Evolutionary conservation across 1,284 basidiomycete species (phyloP), one percentile per base, ranked within the genome.

Genomic region (Moesziomyces parantarcticus): DNA sequence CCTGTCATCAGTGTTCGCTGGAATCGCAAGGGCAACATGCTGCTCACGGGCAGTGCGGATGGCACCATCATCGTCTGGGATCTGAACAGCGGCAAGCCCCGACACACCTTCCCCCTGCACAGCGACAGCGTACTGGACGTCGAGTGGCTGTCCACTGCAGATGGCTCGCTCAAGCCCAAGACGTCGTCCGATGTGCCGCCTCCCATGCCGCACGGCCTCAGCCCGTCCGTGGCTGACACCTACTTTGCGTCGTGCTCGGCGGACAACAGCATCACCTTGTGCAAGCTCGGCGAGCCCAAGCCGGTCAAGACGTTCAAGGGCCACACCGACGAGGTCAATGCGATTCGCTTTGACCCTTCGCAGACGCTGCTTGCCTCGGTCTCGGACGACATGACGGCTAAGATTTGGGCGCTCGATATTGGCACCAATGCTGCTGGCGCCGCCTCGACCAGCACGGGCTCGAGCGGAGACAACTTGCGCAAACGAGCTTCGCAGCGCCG

Each of bases 51-150:
- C 47, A 78, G 76, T 48, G 73, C 75, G 21, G 82, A 84, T 50
- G 79, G 81, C 25, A 79, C 82, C 43, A 80, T 77, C 42, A 84
- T 84, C 40, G 80, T 82, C 5, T 84, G 82, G 82, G 82, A 84
- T 49, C 60, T 82, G n/a, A 67, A 76, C 49, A 80, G 76, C 50
- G 82, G 82, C 44, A 82, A 79, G 59, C 77, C 80, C 21, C 71
- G 78, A 25, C 76, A 83, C 66, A 81, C 82, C 45, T 81, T 76
- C 56, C 67, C 67, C 20, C 47, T 81, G 4, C 82, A 84, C 59
- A 75, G 76, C 42, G 80, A 83, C 59, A 73, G 74, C 36, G 78
- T 83, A 6, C 60, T 84, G 22, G 82, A 83, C 41, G 80, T 81
- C 25, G 81, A 84, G 45, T 84, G 82, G 82, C 64, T 84, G 22